Evolutionary conservation across 202 grass and related monocot genomes (phyloP), one percentile per base, ranked within the genome.

Genomic region (Miscanthus sacchariflorus): DNA sequence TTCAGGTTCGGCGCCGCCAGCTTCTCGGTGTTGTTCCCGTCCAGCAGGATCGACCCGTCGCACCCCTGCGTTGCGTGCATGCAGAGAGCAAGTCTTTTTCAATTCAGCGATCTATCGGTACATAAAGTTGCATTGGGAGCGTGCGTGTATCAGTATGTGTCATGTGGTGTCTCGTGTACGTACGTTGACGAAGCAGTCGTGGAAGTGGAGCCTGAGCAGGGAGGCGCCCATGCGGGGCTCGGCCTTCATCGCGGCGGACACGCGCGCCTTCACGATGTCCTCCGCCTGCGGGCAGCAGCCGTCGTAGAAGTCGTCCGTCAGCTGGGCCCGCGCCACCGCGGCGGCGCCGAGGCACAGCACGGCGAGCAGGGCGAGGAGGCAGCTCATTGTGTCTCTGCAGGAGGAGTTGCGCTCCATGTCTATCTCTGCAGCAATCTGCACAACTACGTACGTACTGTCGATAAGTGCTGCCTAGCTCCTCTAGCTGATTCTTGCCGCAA

Each of bases 161-260:
- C 48, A 52, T 6, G 17, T 19, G 17, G 15, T 17, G 52, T 56
- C 2, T 56, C 18, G 24, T 43, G 5, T 61, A 56, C 65, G 43
- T 80, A 98, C 94, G 76, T 98, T 95, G 46, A 98, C 96, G 88
- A 98, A 98, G 87, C 96, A 98, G 85, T 98, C 96, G 83, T 98
- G 96, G 88, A 98, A 98, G 81, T 98, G 95, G 61, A 98, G 96
- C 72, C 96, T 70, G 59, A 98, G 96, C 54, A 98, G 83, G 23
- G 94, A 96, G 61, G 96, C 96, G 56, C 90, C 92, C 94, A 96
- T 98, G 85, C 94, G 80, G 3, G 75, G 9, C 84, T 98, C 96
- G 7, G 58, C 81, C 87, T 72, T 75, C 63, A 96, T 84, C 21
- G 94, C 92, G 19, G 72, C 68, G 43, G 63, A 19, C 54, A 96